Base-by-base conservation (phyloP, 2,329 filamentous ascomycete genomes). In the Chrysoporthe puriensis region DNA sequence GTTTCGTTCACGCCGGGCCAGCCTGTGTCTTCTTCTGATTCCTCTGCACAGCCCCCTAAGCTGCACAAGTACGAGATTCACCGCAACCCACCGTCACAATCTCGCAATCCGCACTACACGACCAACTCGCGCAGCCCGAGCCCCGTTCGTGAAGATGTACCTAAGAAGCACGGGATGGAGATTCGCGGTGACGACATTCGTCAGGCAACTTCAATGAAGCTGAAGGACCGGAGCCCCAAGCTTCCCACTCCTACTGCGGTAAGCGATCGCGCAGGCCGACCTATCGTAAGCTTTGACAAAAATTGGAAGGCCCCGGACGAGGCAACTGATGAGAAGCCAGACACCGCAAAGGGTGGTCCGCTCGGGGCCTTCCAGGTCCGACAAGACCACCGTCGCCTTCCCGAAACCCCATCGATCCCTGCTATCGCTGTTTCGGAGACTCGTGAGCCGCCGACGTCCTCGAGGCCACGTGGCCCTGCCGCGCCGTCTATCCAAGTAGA, bases 201-300 rank as follows among this genome's bases (percentile, higher is more conserved):
- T 69, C 88, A 92, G 72, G 95, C 95, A 65, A 98, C 95, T 8
- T 96, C 92, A 80, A 96, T 96, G 87, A 91, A 85, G 77, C 83
- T 96, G 71, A 94, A 89, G 77, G 93, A 97, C 79, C 90, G 94
- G 76, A 97, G 94, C 79, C 81, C 89, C 67, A 96, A 92, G 77
- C 84, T 98, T 70, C 95, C 94, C 40, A 95, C 91, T 75, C 95
- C 95, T 72, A 93, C 92, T 65, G 90, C 92, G 75, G 94, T 98
- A 79, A 97, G 94, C 82, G 91, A 97, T 81, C 91, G 87, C 76
- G 91, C 92, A 74, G 93, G 93, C 74, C 89, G 95, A 77, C 95
- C 95, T 71, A 98, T 98, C 84, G 95, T 98, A 85, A 98, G 95
- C 86, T 98, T 98, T 85, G 88, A 97, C 80, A 87, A 87, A 75